These are phyloP conservation scores for Diplodia seriata DNA, from an alignment of 2,329 filamentous ascomycete species.

Conservation along the genomic window DNA sequence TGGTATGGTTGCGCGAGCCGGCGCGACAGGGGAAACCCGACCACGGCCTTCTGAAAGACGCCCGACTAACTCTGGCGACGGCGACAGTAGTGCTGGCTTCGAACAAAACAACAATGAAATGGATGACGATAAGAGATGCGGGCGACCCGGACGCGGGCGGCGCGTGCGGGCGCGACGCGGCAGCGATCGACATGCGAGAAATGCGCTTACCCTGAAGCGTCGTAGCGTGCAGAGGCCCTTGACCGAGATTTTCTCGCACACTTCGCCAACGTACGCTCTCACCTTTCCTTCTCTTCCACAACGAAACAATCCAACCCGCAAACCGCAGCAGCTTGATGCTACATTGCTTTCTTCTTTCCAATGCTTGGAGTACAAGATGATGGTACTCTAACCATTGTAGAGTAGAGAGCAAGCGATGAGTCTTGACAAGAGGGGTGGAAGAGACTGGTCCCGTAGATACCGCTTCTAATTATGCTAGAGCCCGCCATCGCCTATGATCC, in stretches of 20 bases:
- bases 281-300: background rate
- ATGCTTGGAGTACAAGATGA: slow-evolving; percentile 15
- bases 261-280: background rate
- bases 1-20: background rate
- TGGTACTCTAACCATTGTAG: background rate
- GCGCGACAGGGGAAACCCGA: background rate
- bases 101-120: slow-evolving; percentile 4
- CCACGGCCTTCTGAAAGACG: background rate
- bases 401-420: background rate
- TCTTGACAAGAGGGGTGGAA: background rate
- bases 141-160: background rate
- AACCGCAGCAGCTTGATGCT: background rate
- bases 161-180: slow-evolving; percentile 6
- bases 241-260: slow-evolving; percentile 27
- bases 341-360: background rate
- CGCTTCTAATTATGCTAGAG: slow-evolving; percentile 63
- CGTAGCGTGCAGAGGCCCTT: slow-evolving; percentile 5
- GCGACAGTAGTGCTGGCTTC: background rate
- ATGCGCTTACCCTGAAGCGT: background rate
- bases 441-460: background rate
- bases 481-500: slow-evolving; percentile 57
- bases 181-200: slow-evolving; percentile 5
- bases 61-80: background rate
- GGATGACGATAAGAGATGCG: slow-evolving; percentile 6
- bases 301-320: background rate